Percentiles rank a stretch among this genome's conserved stretches.
Evolutionary conservation across 2,329 filamentous ascomycete genomes (phyloP).

Genomic region (Aspergillus versicolor): DNA sequence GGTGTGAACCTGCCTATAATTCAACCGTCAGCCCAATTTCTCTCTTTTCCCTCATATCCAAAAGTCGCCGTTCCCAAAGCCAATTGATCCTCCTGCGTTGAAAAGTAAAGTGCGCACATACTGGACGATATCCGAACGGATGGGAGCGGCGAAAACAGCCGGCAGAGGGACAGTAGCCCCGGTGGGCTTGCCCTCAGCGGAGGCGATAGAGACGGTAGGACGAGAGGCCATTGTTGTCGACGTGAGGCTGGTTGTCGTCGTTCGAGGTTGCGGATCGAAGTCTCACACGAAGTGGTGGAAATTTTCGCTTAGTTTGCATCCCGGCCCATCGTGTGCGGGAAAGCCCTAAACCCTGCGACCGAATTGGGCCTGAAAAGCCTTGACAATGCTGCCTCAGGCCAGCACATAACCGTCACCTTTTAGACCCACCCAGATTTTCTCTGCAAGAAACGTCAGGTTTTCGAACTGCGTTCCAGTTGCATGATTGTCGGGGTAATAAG

Average conservation of each 20-base stretch:
- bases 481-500: too few relatives aligned
- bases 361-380: constrained; percentile 10
- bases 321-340: constrained; percentile 23
- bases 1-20: constrained; percentile 74
- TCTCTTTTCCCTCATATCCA: constrained; percentile 10
- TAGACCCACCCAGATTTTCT: too few relatives aligned
- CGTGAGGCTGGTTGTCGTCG: constrained; percentile 38
- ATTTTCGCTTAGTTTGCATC: constrained; percentile 44
- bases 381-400: background rate
- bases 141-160: constrained; percentile 94
- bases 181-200: constrained; percentile 90
- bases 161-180: constrained; percentile 89
- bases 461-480: too few relatives aligned
- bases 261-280: constrained; percentile 39
- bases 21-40: constrained; percentile 33
- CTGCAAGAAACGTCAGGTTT: too few relatives aligned
- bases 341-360: constrained; percentile 40
- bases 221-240: constrained; percentile 79
- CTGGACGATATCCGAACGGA: constrained; percentile 99
- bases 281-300: constrained; percentile 35
- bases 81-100: constrained; percentile 13
- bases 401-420: background rate
- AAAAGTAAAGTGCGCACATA: constrained; percentile 50
- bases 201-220: constrained; percentile 96
- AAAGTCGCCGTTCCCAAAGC: background rate